Conservation (phyloP, 805 yeast species). For the Hanseniaspora nectarophila region DNA sequence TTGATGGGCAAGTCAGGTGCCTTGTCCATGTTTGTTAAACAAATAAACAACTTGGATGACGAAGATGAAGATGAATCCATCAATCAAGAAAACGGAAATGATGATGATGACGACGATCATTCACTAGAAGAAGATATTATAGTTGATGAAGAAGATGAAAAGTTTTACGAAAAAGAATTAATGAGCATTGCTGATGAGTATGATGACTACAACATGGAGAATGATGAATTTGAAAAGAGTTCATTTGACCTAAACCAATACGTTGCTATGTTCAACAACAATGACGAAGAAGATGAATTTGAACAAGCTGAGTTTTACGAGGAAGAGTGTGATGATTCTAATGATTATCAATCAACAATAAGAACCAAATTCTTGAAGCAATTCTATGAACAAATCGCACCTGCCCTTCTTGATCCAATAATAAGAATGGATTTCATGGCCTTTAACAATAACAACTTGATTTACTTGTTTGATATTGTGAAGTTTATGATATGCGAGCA, state of each 20-base stretch:
- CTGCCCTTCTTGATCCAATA: neutral
- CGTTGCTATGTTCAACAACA: conserved; percentile 3
- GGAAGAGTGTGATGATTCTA: neutral
- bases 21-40: conserved; percentile 9
- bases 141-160: conserved; percentile 13
- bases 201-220: conserved; percentile 8
- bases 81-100: neutral
- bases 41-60: conserved; percentile 3
- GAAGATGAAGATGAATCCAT: neutral
- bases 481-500: conserved; percentile 9
- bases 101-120: neutral
- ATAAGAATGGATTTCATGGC: neutral
- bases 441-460: conserved; percentile 1
- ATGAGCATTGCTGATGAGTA: conserved; percentile 8
- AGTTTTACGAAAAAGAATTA: conserved; percentile 8
- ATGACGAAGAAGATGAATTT: neutral
- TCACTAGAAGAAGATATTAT: conserved; percentile 3
- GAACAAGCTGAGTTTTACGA: neutral
- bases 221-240: neutral
- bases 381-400: conserved; percentile 2
- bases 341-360: neutral
- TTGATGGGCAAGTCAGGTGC: conserved; percentile 13
- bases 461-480: conserved; percentile 6
- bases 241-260: conserved; percentile 2
- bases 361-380: neutral